Conservation (phyloP, 2,329 filamentous ascomycete species). For the Talaromyces rugulosus region DNA sequence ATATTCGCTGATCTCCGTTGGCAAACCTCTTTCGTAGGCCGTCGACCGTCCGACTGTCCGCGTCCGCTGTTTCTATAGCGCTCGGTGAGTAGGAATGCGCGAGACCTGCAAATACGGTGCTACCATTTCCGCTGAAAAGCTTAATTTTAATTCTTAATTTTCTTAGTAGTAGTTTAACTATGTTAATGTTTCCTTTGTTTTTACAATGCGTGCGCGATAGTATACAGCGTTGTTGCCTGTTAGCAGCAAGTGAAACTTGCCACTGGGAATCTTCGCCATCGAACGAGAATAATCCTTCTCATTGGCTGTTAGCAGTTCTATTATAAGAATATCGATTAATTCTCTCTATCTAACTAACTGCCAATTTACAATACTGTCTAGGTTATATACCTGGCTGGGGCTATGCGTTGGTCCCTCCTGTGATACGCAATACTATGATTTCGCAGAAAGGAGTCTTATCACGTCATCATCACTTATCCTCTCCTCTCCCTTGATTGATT, state of each 20-base stretch:
- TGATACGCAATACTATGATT: not conserved
- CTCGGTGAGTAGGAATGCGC: too few species aligned
- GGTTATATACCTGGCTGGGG: too few species aligned
- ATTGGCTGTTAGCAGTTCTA: not conserved
- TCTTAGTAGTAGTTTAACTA: not conserved
- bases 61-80: not conserved
- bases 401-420: too few species aligned
- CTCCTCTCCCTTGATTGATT: conserved; percentile 2
- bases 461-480: conserved; percentile 5
- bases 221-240: not conserved
- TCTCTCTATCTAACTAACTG: not conserved
- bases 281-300: not conserved
- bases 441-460: not conserved
- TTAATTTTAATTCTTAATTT: not conserved
- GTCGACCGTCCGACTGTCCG: not conserved
- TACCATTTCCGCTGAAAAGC: not conserved
- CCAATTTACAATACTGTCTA: not conserved
- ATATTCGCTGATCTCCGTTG: not conserved
- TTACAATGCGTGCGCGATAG: not conserved
- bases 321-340: not conserved
- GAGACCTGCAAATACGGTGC: not conserved
- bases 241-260: too few species aligned
- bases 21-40: not conserved
- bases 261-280: not conserved
- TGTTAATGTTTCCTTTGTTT: not conserved